Base-by-base conservation (phyloP, 192 early-diverging fungal genomes). In the Backusella tuberculispora region DNA sequence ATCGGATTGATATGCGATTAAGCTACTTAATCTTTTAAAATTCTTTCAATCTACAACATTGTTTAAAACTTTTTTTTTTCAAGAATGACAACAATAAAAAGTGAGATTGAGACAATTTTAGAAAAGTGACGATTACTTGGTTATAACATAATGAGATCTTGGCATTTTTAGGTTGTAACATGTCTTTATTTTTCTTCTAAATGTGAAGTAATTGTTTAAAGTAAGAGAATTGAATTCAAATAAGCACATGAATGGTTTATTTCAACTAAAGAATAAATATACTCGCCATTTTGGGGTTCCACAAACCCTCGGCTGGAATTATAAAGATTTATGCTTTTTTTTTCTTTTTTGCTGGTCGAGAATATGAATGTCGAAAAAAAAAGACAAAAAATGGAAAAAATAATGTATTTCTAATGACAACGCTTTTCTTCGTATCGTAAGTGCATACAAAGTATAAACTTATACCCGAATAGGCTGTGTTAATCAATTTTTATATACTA, bases 351-450 rank as follows among this genome's bases (percentile, higher is more conserved):
- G 14, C 17, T 50, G 17, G 15, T n/a, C 46, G 14, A 1, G 13
- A 48, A 48, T 48, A 1, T 48, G 17, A 48, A 6, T 48, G n/a
- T n/a, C 46, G n/a, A 17, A 48, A 15, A 17, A 3, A n/a, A 48
- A 14, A 48, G 46, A 17, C 14, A 48, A 50, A 50, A 50, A 50
- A 50, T 50, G 48, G 48, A 50, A 50, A 50, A 50, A 50, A 50
- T 50, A 6, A 17, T 8, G 48, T 50, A 50, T 19, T 4, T 6
- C 17, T 50, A 7, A 7, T 50, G 17, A n/a, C 19, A 8, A 21
- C 48, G 9, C 41, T 42, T 7, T 42, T 42, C 41, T 42, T 42
- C 41, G 4, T 42, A 5, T 42, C 41, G n/a, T n/a, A n/a, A n/a
- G n/a, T n/a, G n/a, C n/a, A n/a, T n/a, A n/a, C n/a, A n/a, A n/a